Percentiles rank a stretch among this genome's conserved stretches.
phyloP scores from a whole-genome alignment of 129 eudicot species.

The Cynara cardunculus region DNA sequence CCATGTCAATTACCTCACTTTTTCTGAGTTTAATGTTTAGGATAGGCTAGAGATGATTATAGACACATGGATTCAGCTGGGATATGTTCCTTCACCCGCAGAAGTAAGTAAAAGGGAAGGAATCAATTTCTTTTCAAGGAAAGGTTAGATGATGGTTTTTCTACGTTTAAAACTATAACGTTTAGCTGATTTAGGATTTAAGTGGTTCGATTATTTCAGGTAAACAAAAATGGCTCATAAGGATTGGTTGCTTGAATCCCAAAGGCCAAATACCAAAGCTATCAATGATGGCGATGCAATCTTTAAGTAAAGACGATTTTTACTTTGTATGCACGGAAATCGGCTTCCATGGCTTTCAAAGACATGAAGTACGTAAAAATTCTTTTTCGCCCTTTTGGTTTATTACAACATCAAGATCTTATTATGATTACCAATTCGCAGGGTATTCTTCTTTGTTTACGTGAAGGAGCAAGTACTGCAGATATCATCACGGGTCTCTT shows the following conservation, averaged over 20 bases:
- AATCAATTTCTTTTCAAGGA: conserved; percentile 42
- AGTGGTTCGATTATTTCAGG: conserved; percentile 34
- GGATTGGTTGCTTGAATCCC: conserved; percentile 77
- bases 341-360: conserved; percentile 28
- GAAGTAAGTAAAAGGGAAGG: conserved; percentile 85
- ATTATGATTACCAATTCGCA: conserved; percentile 17
- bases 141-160: conserved; percentile 45
- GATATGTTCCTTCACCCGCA: conserved; percentile 82
- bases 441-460: conserved; percentile 77
- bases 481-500: conserved; percentile 72
- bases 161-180: neutral
- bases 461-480: conserved; percentile 75
- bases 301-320: conserved; percentile 52
- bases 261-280: conserved; percentile 51
- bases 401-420: neutral
- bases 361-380: conserved; percentile 10
- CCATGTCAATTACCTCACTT: conserved; percentile 3
- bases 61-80: conserved; percentile 55
- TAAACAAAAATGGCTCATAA: conserved; percentile 54
- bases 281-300: conserved; percentile 59
- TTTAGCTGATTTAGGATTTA: neutral
- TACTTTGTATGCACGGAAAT: conserved; percentile 77
- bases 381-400: neutral
- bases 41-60: conserved; percentile 85
- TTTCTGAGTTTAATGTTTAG: conserved; percentile 41